phyloP scores from a whole-genome alignment of 257 asterid species.

The Capsicum chinense region DNA sequence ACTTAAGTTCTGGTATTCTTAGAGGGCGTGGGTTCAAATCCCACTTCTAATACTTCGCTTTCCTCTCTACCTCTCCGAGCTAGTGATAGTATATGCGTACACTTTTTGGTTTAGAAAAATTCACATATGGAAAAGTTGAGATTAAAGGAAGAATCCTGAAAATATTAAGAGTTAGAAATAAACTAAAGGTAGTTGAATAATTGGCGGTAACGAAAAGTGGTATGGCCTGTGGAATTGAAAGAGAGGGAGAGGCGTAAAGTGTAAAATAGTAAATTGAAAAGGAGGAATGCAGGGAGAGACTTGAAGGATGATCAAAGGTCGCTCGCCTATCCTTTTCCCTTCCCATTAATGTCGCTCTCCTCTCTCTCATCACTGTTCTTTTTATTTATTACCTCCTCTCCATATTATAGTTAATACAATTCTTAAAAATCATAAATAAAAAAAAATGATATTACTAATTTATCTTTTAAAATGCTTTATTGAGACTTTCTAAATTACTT shows the following conservation, averaged over 20 bases:
- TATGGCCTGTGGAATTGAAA: not conserved
- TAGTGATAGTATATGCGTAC: no score
- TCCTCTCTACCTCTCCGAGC: no score
- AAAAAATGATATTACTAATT: no score
- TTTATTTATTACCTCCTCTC: no score
- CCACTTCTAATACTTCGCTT: no score
- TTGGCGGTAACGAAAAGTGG: not conserved
- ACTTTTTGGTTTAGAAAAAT: not conserved
- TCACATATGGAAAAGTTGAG: not conserved
- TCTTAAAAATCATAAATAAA: no score
- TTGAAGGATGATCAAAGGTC: slow-evolving; percentile 35
- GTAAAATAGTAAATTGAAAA: not conserved
- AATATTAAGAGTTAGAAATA: slow-evolving; percentile 38
- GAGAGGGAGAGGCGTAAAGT: slow-evolving; percentile 19
- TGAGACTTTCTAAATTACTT: no score
- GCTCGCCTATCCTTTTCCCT: slow-evolving; percentile 30
- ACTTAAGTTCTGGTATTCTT: no score
- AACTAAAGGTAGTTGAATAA: slow-evolving; percentile 11
- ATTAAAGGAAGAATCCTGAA: slow-evolving; percentile 29
- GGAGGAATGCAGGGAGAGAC: slow-evolving; percentile 28
- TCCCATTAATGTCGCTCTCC: slow-evolving; percentile 23
- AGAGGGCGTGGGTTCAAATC: no score
- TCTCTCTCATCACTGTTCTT: not conserved
- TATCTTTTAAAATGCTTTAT: no score
- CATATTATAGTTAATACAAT: no score